A percentile compares a stretch with the other conserved stretches of the same genome.
Evolutionary conservation across 1,139 yeast species (phyloP).

Genomic region (Suhomyces ambrosiae): DNA sequence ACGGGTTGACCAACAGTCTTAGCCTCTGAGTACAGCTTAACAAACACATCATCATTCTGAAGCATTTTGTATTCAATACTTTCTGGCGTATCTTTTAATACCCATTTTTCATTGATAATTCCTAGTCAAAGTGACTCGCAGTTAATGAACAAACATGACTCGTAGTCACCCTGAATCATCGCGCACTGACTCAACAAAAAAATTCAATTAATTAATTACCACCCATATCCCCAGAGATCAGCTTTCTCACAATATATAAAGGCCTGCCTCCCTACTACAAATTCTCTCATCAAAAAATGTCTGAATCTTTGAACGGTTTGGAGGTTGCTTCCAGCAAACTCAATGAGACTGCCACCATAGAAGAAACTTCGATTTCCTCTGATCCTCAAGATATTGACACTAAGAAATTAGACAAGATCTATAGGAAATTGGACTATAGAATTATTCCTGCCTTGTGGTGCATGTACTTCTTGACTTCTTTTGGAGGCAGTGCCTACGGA

Average conservation of each 20-base stretch:
- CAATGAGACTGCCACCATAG: conserved; percentile 4
- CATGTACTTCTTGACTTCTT: conserved; percentile 75
- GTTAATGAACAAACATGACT: background rate
- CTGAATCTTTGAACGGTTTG: conserved; percentile 1
- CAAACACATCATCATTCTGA: no score
- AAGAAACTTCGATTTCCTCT: conserved; percentile 8
- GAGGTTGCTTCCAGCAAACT: conserved; percentile 4
- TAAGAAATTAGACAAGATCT: conserved; percentile 56
- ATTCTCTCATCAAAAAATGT: background rate
- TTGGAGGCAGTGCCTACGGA: conserved; percentile 78
- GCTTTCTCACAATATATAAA: conserved; percentile 2
- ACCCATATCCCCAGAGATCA: background rate
- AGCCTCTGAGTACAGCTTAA: no score
- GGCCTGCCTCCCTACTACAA: background rate
- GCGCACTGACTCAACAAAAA: conserved; percentile 9
- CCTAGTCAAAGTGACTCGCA: no score
- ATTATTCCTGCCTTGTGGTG: conserved; percentile 86
- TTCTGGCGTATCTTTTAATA: no score
- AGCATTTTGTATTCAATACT: no score
- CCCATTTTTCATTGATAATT: no score
- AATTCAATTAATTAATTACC: background rate
- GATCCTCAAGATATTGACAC: conserved; percentile 8
- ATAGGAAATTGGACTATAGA: conserved; percentile 65
- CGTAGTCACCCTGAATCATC: conserved; percentile 8
- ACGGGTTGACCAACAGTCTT: no score